Evolutionary conservation across 345 rosid genomes (phyloP).

Genomic region (Adansonia digitata): DNA sequence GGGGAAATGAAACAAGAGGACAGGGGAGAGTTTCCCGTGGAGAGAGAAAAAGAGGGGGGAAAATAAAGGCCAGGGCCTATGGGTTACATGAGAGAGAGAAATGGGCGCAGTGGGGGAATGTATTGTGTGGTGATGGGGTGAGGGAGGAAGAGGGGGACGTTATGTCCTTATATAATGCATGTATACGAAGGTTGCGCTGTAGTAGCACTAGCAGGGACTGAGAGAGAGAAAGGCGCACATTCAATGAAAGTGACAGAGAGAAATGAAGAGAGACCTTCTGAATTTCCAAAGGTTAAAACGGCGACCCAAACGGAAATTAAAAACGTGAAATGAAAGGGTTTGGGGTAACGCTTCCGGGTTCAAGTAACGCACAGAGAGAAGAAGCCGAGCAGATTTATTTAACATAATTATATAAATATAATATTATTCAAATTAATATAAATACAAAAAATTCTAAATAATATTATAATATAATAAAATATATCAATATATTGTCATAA

Average conservation of each 20-base stretch:
- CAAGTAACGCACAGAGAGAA: too few relatives aligned
- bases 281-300: not conserved
- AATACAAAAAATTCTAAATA: too few relatives aligned
- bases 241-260: not conserved
- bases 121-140: slow-evolving; percentile 18
- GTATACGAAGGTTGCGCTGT: too few relatives aligned
- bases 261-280: too few relatives aligned
- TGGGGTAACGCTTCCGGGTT: too few relatives aligned
- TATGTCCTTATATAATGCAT: not conserved
- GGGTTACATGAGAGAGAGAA: slow-evolving; percentile 10
- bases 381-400: too few relatives aligned
- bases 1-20: slow-evolving; percentile 17
- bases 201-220: not conserved
- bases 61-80: too few relatives aligned
- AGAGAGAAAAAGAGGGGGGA: too few relatives aligned
- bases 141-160: not conserved
- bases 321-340: not conserved
- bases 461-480: too few relatives aligned
- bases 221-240: not conserved
- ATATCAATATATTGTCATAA: too few relatives aligned
- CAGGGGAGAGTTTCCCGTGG: slow-evolving; percentile 34
- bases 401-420: too few relatives aligned
- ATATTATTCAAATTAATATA: too few relatives aligned
- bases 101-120: not conserved
- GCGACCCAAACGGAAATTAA: not conserved